These are phyloP conservation scores for Aspergillus leporis DNA, from an alignment of 495 filamentous ascomycete genomes.

Conservation along the genomic window DNA sequence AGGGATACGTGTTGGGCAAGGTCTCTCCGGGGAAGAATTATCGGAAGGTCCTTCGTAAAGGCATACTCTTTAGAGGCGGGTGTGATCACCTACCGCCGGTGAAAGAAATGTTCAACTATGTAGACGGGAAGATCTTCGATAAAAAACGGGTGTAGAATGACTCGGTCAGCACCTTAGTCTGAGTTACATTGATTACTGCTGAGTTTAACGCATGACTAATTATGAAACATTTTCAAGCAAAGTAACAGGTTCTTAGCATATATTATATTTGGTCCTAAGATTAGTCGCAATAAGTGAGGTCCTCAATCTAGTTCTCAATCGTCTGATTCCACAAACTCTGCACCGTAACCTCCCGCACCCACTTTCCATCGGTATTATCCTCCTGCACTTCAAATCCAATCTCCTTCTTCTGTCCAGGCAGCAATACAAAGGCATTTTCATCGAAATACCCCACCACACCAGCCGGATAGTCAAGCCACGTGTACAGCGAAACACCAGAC, in stretches of 20 bases:
- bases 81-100: constrained; percentile 47
- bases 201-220: too few relatives aligned
- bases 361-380: constrained; percentile 47
- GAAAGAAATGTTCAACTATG: constrained; percentile 47
- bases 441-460: constrained; percentile 62
- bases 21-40: constrained; percentile 56
- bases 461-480: constrained; percentile 64
- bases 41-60: constrained; percentile 49
- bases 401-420: constrained; percentile 53
- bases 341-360: constrained; percentile 56
- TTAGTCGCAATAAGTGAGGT: background rate
- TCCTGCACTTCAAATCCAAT: constrained; percentile 51
- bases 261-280: background rate
- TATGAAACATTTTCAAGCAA: too few relatives aligned
- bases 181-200: background rate
- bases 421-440: constrained; percentile 59
- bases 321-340: constrained; percentile 68
- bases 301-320: constrained; percentile 15
- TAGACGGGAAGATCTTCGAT: constrained; percentile 44
- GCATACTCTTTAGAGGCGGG: constrained; percentile 49
- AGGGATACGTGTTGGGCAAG: constrained; percentile 52
- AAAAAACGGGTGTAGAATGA: constrained; percentile 39
- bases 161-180: background rate
- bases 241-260: too few relatives aligned
- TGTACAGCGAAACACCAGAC: constrained; percentile 61